Evolutionary conservation across 2,329 filamentous ascomycete genomes (phyloP), one percentile per base, ranked within the genome.

Genomic region (Claviceps lovelessii): DNA sequence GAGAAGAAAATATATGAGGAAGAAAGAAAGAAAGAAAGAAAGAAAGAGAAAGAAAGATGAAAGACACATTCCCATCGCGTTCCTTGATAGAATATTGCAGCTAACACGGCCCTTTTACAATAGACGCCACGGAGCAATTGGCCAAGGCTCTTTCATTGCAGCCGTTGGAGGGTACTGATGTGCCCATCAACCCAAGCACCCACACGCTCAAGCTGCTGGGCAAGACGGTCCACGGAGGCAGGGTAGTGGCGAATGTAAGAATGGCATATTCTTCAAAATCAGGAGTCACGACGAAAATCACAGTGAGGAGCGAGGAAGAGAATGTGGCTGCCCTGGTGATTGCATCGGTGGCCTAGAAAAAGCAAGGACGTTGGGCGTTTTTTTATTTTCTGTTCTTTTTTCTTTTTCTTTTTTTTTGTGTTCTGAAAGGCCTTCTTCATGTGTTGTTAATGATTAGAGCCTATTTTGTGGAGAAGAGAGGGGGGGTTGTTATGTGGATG

Each of bases 201-300:
- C 93, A 98, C 70, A 90, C 90, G 4, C 84, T 98, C 67, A 97
- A 95, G 74, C 77, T 98, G 41, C 86, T 96, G 68, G 93, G 93
- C 67, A 97, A 96, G 82, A 95, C 89, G 47, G 85, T 97, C 58
- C 84, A 81, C 39, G 93, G 91, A 41, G 93, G 93, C 61, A 85
- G 86, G 65, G 91, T 98, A 17, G 88, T 90, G 55, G 87, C 86
- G 57, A 84, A 82, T 60, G 83, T 97, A 60, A 82, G 90, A 71
- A 95, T 98, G 90, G 93, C 90, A 1, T 96, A 83, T 72, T 94
- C 88, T 58, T 83, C 86, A 64, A 95, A 94, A 78, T 85, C 85
- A 51, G 93, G 93, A 53, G 90, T 97, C 31, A 96, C 93, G 56
- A 94, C 91, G 65, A 97, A 97, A 80, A 89, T 98, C 63, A 87